Base-by-base conservation (phyloP, 176 grass and related monocot genomes). In the Otatea glauca region DNA sequence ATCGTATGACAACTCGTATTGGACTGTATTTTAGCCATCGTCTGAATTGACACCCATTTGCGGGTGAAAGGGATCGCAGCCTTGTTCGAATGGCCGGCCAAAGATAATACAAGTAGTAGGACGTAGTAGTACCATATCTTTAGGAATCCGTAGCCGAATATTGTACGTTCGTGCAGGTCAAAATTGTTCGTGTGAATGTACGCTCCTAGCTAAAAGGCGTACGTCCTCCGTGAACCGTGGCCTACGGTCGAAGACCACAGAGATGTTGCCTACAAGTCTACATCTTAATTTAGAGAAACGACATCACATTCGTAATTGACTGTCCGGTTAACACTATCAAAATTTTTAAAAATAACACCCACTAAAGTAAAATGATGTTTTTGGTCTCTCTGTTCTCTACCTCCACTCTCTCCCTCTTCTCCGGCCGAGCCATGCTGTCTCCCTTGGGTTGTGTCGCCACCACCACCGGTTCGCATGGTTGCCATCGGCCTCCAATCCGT, bases 151-250 rank as follows among this genome's bases (percentile, higher is more conserved):
- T 2, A 9, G 49, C 8, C 37, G 70, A 81, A 53, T 25, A 81
- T 16, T 4, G 59, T 41, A 45, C 18, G 21, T 0, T 13, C 49
- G 23, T 17, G 7, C 14, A 42, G 53, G 63, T 17, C 72, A 29
- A 59, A 76, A 3, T 14, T 68, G 79, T 50, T 81, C 14, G 62
- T 50, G 21, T 51, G 70, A 81, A 75, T 25, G 37, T 60, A 47
- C 45, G 51, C 1, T 41, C 5, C 1, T 11, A 14, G 63, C 20
- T 29, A 5, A 15, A 13, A 47, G 5, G 0, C 23, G 79, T 51
- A 24, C 2, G 4, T 9, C 9, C 14, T 50, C 53, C 16, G 29
- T 47, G 23, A 38, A 87, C 27, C 24, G 3, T 27, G 11, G 54
- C 37, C 37, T 5, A 3, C 12, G 61, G 20, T 15, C 7, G 37